These are phyloP conservation scores for Hippophae gyantsensis DNA, from an alignment of 306 rosid species.

Conservation along the genomic window DNA sequence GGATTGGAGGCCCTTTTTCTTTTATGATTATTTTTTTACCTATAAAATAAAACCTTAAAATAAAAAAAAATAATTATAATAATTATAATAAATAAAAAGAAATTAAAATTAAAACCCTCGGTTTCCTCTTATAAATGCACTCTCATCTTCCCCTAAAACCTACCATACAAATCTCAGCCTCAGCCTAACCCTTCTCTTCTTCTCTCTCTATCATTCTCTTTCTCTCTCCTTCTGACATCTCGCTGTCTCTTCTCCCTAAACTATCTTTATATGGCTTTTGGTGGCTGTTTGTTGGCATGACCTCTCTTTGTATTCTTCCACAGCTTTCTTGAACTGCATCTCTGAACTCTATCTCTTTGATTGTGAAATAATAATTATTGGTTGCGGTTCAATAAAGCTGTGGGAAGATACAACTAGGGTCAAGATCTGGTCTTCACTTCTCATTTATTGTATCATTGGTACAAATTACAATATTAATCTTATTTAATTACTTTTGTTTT, in stretches of 20 bases:
- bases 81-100: background rate
- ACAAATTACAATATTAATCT: no score
- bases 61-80: background rate
- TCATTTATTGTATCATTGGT: no score
- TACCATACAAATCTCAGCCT: background rate
- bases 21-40: no score
- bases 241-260: constrained; percentile 6
- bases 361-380: background rate
- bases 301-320: constrained; percentile 68
- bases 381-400: constrained; percentile 86
- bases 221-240: no score
- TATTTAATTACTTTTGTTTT: no score
- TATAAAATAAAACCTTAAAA: constrained; percentile 9
- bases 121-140: no score
- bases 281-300: constrained; percentile 13
- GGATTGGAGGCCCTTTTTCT: no score
- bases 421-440: constrained; percentile 7
- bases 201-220: no score
- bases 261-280: background rate
- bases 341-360: background rate
- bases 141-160: constrained; percentile 38
- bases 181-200: background rate
- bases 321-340: constrained; percentile 93
- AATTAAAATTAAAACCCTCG: no score
- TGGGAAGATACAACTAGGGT: constrained; percentile 69